Evolutionary conservation across 768 basidiomycete genomes (phyloP).

Genomic region (Nevesoporus exiguus): DNA sequence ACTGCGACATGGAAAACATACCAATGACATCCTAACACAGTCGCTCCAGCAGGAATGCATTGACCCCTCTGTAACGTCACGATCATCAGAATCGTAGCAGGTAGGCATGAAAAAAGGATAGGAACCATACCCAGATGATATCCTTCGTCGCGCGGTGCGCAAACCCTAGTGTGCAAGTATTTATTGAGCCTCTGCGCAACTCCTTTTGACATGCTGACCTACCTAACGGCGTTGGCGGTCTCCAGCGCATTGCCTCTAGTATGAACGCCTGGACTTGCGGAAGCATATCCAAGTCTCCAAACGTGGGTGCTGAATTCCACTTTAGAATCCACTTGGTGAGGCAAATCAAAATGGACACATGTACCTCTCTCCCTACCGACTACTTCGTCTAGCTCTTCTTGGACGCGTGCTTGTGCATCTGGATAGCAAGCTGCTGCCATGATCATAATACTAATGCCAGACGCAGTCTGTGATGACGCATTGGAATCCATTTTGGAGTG

Average conservation of each 20-base stretch:
- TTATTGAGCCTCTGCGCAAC: too few species aligned
- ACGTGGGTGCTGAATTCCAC: neutral
- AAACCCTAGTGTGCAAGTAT: too few species aligned
- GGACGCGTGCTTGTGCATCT: conserved; percentile 45
- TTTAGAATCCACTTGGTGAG: neutral
- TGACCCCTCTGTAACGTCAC: neutral
- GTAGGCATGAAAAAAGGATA: too few species aligned
- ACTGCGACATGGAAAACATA: too few species aligned
- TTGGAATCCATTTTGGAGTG: neutral
- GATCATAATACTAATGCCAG: conserved; percentile 48
- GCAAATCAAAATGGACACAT: neutral
- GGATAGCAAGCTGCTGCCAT: conserved; percentile 55
- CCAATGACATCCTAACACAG: neutral
- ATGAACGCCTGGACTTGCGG: conserved; percentile 36
- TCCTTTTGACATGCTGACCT: too few species aligned
- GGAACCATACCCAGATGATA: neutral
- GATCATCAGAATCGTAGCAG: too few species aligned
- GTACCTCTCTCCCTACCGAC: conserved; percentile 39
- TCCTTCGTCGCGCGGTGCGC: neutral
- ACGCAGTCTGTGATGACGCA: conserved; percentile 33
- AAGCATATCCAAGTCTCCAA: conserved; percentile 6
- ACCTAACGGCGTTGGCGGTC: too few species aligned
- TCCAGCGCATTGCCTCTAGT: conserved; percentile 35
- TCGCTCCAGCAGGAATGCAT: neutral
- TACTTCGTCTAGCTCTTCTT: conserved; percentile 51